Evolutionary conservation across 1,284 basidiomycete species (phyloP).

Genomic region (Peniophora sp.): DNA sequence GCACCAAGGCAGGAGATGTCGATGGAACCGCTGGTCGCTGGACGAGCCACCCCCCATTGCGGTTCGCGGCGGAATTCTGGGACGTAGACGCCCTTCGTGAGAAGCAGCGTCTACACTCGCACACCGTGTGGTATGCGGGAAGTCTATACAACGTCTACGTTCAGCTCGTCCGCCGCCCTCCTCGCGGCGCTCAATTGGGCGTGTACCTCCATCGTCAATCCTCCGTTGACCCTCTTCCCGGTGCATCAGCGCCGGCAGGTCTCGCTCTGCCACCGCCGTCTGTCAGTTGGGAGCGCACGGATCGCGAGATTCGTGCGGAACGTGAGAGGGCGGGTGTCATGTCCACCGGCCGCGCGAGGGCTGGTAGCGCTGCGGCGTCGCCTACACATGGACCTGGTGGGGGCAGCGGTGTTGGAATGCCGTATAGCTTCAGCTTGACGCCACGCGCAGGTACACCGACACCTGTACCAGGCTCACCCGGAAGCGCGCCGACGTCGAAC

Average conservation of each 20-base stretch:
- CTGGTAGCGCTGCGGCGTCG: too few species aligned
- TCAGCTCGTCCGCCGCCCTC: conserved; percentile 71
- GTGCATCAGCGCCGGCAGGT: conserved; percentile 22
- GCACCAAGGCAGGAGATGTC: conserved; percentile 23
- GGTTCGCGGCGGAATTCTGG: conserved; percentile 89
- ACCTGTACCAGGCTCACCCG: conserved; percentile 19
- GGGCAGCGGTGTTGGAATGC: conserved; percentile 11
- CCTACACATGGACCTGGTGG: background rate
- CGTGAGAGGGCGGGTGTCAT: too few species aligned
- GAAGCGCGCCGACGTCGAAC: too few species aligned
- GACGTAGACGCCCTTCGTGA: conserved; percentile 77
- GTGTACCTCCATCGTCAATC: conserved; percentile 88
- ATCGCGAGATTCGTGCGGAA: background rate
- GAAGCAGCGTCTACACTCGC: conserved; percentile 72
- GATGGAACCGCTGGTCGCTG: conserved; percentile 27
- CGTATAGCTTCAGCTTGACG: conserved; percentile 11
- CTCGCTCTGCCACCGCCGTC: conserved; percentile 1
- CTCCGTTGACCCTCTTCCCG: conserved; percentile 58
- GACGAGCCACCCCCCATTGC: conserved; percentile 65
- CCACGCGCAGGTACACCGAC: conserved; percentile 14
- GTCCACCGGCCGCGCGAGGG: too few species aligned
- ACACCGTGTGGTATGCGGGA: conserved; percentile 75
- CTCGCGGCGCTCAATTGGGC: conserved; percentile 62
- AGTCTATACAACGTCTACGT: conserved; percentile 84
- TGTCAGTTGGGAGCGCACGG: conserved; percentile 2